Base-by-base conservation (phyloP, 805 yeast species). In the Metschnikowia chrysomelidarum region DNA sequence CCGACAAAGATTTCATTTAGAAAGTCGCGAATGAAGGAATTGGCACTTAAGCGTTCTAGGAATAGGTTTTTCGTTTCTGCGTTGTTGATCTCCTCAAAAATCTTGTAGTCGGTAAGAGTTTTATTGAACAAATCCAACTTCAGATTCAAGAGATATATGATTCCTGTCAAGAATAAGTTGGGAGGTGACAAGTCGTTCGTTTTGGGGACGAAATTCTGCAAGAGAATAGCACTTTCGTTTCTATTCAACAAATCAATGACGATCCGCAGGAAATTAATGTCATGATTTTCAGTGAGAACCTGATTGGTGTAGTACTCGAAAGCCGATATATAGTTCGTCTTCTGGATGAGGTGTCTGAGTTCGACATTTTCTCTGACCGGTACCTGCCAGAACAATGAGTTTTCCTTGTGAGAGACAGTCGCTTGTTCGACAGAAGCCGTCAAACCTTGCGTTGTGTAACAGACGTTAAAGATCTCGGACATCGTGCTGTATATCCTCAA, bases 161-260 rank as follows among this genome's bases (percentile, higher is more conserved):
- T 43, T 3, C 71, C 73, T 19, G 54, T 52, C 27, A 67, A 55
- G 25, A 62, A 59, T 18, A 49, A 39, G 33, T 58, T 59, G 25
- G 58, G 38, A 5, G 50, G 46, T 11, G 41, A 20, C 6, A 33
- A 9, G 4, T 49, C 43, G 30, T 58, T 50, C 24, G 48, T 46
- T 14, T 34, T 41, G 1, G 47, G 33, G 13, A 51, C 40, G 4
- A 45, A 43, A 10, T 36, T 35, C 8, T 35, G 30, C 9, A 43
- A 11, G 6, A 45, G 32, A 3, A 43, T 21, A n/a, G 24, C 28
- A 12, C 34, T 40, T 19, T 47, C 48, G n/a, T 32, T 27, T 26
- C 49, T 23, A 24, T 45, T 45, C 10, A 47, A 27, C 10, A 45
- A 30, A 18, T 47, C 49, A 19, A 45, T 36, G 19, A 45, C 37